A percentile compares a stretch with the other conserved stretches of the same genome.
Conservation (phyloP, 2,329 filamentous ascomycete genomes). For the Penicillium janthinellum region DNA sequence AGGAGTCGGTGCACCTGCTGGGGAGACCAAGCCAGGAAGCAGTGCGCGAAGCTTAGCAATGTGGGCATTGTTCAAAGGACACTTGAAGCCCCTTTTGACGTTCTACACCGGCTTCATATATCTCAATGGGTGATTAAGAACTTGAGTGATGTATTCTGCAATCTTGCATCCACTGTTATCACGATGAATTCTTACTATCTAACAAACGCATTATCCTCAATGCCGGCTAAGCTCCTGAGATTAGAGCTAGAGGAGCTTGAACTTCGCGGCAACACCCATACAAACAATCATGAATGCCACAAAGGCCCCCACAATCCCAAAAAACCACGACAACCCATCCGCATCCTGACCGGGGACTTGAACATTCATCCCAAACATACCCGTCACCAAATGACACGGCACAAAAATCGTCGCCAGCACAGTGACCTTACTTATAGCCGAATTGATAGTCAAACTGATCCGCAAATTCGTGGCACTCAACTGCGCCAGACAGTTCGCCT, state of each 20-base stretch:
- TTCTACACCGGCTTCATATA: not conserved
- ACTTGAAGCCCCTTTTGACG: too few species aligned
- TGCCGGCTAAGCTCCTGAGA: not conserved
- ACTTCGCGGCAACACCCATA: slow-evolving; percentile 37
- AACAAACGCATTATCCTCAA: not conserved
- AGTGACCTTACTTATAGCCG: slow-evolving; percentile 89
- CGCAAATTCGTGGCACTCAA: slow-evolving; percentile 87
- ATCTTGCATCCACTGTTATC: not conserved
- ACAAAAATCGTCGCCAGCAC: slow-evolving; percentile 90
- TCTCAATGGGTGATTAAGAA: not conserved
- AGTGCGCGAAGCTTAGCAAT: not conserved
- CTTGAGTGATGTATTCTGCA: not conserved
- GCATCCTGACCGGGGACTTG: slow-evolving; percentile 45
- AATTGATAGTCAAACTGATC: slow-evolving; percentile 81
- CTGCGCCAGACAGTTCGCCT: slow-evolving; percentile 93
- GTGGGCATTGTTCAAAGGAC: not conserved
- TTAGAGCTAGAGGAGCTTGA: slow-evolving; percentile 35
- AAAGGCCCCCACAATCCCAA: slow-evolving; percentile 50
- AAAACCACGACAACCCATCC: slow-evolving; percentile 47
- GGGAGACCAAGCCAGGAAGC: not conserved
- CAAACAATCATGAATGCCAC: slow-evolving; percentile 40
- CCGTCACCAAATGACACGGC: slow-evolving; percentile 84
- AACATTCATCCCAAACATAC: slow-evolving; percentile 55
- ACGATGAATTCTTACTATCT: not conserved
- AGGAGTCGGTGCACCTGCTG: slow-evolving; percentile 13